Evolutionary conservation across 148 eudicot genomes (phyloP), one percentile per base, ranked within the genome.

Genomic region (Cornus suecica): DNA sequence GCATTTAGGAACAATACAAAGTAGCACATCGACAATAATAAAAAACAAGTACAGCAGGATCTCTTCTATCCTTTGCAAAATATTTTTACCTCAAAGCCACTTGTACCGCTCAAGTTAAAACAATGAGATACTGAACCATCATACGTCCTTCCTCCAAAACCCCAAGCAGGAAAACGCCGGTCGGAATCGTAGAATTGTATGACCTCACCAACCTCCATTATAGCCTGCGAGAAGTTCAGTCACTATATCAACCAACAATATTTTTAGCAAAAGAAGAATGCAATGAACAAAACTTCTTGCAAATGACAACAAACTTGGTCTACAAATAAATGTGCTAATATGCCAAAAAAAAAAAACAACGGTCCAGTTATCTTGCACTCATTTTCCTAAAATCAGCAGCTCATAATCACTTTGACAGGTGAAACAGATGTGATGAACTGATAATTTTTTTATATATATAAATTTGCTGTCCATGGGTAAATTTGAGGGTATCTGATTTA

Each of bases 141-240:
- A 67, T 64, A 54, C 25, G 80, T 71, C 80, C 69, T 88, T 65
- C 90, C 90, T 64, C 99, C 99, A 74, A 95, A 95, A 22, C 99
- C 99, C 99, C 97, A 95, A 41, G 97, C 89, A 76, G 96, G 89
- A 83, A 91, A 95, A 65, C 82, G 88, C 74, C 82, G 87, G 76
- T 94, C 99, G 61, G 87, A 88, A 83, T 94, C 99, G 72, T 94
- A 92, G 79, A 92, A 92, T 69, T 92, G 97, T 71, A 95, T 84
- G 60, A 87, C 90, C 68, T 87, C 97, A 62, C 97, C 99, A 71
- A 95, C 94, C 79, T 89, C 97, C 88, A 75, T 80, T 34, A 95
- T 91, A 58, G 99, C 97, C 99, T 95, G 85, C 73, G 88, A 61
- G n/a, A 10, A 64, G n/a, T 70, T 20, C 20, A 52, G 9, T 48